Base-by-base conservation (phyloP, 2,329 filamentous ascomycete species). In the Botryotinia calthae region DNA sequence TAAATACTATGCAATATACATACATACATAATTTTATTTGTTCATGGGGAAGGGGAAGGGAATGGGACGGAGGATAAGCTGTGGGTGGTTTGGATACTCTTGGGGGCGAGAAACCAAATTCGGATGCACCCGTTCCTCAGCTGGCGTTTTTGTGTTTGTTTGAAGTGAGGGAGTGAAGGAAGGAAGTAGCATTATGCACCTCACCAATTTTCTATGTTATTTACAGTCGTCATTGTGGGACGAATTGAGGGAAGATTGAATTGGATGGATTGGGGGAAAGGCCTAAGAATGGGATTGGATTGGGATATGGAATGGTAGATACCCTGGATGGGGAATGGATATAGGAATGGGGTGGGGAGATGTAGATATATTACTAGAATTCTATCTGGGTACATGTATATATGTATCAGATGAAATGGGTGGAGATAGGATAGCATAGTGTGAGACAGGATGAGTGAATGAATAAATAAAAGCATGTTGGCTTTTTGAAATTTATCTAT, bases 1-100 rank as follows among this genome's bases (percentile, higher is more conserved):
- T 28, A 28, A 18, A 56, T 56, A 66, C 14, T 12, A 56, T 18
- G 40, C 18, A 42, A 44, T 20, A 63, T 42, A 68, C 51, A 28
- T 42, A 68, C 42, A 51, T 37, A 54, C 28, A 67, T 73, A 73
- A 70, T 73, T 73, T 71, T 73, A 73, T 73, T 73, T 73, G 71
- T 71, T 54, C 25, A 61, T 8, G 37, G 37, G 61, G 25, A 18
- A 40, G 59, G 34, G 58, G 18, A 62, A 16, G 12, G 58, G 51
- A 63, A 46, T 25, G 59, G 62, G 44, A 16, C 14, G 25, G 5
- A 9, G 25, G 34, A 63, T 40, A 48, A 37, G 68, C 68, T 70
- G 42, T 51, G 42, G n/a, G 42, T 51, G 22, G 31, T 46, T 65
- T 65, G 62, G 66, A 59, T 40, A 44, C 58, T 25, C 42, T 40